Evolutionary conservation across 768 basidiomycete species (phyloP).

Genomic region (Termitomyces sp.): DNA sequence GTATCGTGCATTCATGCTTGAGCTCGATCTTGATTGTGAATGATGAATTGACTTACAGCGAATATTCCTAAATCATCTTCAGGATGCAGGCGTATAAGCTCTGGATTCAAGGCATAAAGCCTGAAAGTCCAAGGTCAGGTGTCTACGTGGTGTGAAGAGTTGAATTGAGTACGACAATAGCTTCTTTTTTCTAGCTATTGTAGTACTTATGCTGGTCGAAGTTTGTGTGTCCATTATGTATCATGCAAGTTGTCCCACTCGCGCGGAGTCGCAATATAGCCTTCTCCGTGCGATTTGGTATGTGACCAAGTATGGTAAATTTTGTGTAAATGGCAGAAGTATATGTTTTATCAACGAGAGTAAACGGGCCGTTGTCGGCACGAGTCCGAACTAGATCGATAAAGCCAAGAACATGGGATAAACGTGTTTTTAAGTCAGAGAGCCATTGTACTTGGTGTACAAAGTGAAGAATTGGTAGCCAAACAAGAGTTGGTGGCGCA

Average conservation of each 20-base stretch:
- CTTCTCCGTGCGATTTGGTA: background rate
- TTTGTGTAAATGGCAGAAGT: background rate
- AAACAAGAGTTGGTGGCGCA: constrained; percentile 23
- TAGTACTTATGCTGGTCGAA: background rate
- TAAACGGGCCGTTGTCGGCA: background rate
- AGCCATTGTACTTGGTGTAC: constrained; percentile 16
- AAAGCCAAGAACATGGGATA: background rate
- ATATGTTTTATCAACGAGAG: background rate
- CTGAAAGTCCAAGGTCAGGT: background rate
- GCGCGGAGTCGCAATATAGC: background rate
- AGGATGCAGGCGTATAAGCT: background rate
- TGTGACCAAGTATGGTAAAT: constrained; percentile 1
- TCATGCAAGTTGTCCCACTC: background rate
- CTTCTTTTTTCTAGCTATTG: background rate
- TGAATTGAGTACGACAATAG: background rate
- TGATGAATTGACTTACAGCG: background rate
- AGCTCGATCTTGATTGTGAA: background rate
- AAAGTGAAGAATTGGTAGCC: constrained; percentile 18
- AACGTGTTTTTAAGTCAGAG: background rate
- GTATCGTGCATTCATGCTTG: background rate
- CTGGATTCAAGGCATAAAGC: background rate
- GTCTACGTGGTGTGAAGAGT: background rate
- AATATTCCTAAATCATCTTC: background rate
- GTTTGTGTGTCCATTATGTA: background rate
- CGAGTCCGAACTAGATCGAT: constrained; percentile 4